Evolutionary conservation across 2,329 filamentous ascomycete genomes (phyloP).

Genomic region (Cordyceps cicadae): DNA sequence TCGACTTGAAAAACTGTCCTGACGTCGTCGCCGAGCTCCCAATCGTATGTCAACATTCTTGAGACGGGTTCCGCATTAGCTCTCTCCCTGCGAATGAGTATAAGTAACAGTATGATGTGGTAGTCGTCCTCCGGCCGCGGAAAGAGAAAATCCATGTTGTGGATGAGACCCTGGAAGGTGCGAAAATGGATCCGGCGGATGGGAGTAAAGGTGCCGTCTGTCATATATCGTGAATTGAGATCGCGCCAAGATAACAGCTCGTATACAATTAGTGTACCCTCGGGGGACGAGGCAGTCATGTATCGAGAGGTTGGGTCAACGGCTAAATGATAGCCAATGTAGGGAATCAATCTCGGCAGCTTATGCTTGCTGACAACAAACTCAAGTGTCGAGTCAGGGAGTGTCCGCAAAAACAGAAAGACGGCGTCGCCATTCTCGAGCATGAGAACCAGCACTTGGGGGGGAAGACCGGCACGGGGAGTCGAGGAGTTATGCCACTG

Average conservation of each 20-base stretch:
- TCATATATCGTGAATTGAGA: constrained; percentile 42
- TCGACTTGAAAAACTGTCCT: constrained; percentile 36
- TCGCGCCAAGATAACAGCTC: constrained; percentile 51
- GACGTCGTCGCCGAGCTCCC: constrained; percentile 46
- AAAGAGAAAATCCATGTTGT: constrained; percentile 80
- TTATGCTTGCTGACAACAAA: constrained; percentile 55
- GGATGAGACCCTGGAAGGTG: constrained; percentile 61
- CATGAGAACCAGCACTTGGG: constrained; percentile 73
- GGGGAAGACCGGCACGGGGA: constrained; percentile 36
- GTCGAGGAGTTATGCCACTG: not conserved
- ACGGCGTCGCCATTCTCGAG: constrained; percentile 65
- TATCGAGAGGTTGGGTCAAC: constrained; percentile 69
- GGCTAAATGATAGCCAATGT: constrained; percentile 58
- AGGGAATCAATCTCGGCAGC: constrained; percentile 49
- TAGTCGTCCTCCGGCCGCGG: constrained; percentile 58
- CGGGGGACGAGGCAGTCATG: constrained; percentile 61
- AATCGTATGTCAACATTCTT: constrained; percentile 51
- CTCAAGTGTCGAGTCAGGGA: constrained; percentile 35
- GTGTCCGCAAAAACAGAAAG: constrained; percentile 61
- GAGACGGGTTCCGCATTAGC: constrained; percentile 25
- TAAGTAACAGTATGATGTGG: constrained; percentile 68
- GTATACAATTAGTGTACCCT: constrained; percentile 63
- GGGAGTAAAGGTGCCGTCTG: constrained; percentile 43
- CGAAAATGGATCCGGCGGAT: constrained; percentile 42
- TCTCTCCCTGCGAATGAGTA: constrained; percentile 39